Base-by-base conservation (phyloP, 78 protist genomes). In the Dictyostelium capitatum region DNA sequence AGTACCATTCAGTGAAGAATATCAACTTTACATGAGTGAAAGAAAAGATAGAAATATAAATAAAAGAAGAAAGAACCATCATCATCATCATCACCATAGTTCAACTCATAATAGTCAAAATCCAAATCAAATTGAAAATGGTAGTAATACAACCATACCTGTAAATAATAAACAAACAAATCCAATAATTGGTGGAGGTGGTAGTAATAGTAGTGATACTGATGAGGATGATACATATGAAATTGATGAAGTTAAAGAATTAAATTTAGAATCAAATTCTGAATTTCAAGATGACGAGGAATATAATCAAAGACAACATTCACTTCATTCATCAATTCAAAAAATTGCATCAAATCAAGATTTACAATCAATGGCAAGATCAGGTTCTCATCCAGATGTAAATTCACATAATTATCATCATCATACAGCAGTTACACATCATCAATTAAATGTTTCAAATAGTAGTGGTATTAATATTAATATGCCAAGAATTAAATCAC, bases 1-100 rank as follows among this genome's bases (percentile, higher is more conserved):
- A n/a, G 30, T 75, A 2, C 92, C 92, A 85, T 85, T 85, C 78
- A 85, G 54, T 30, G 65, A 85, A 47, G 79, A 85, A 15, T 85
- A 56, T 67, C 41, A 82, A 9, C 15, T 51, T n/a, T 82, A 41
- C 28, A 43, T 80, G 46, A n/a, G 20, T 17, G 53, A 41, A 74
- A 74, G 47, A 32, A 41, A 74, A 74, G 9, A 30, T 30, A 28
- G 50, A 70, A 19, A 12, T 54, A 1, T 54, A 54, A 9, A 70
- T 41, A 41, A 70, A 28, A 28, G 15, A 67, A 67, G 28, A 25
- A 56, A 23, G 23, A 23, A 14, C 4, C 67, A 57, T 57, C 67
- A 57, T 23, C 67, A 57, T 23, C 70, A 62, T 11, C 32, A 62
- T 1, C 70, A 62, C 7, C 23, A 56, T 56, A n/a, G n/a, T n/a